These are phyloP conservation scores for Sporothrix brunneoviolacea DNA, from an alignment of 2,329 filamentous ascomycete genomes.

Conservation along the genomic window DNA sequence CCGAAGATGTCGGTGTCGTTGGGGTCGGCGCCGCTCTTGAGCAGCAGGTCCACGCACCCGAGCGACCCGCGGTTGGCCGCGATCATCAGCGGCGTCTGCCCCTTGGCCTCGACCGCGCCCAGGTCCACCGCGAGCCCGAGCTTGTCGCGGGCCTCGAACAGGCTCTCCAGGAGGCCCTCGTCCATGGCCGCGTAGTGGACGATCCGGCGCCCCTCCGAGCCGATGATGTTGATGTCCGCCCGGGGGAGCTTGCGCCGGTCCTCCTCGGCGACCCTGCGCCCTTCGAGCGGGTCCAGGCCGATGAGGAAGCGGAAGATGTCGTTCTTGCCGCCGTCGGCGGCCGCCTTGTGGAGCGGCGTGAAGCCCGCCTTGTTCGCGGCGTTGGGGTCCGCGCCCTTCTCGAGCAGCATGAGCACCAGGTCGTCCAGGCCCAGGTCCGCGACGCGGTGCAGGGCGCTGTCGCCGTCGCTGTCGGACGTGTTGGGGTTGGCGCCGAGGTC, in stretches of 20 bases:
- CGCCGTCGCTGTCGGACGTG: neutral
- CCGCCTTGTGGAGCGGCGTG: neutral
- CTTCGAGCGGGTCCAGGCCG: neutral
- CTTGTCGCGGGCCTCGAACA: constrained; percentile 2
- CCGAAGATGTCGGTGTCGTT: neutral
- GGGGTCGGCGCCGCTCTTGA: constrained; percentile 4
- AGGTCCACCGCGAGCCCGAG: neutral
- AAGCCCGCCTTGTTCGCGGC: neutral
- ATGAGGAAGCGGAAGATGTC: neutral
- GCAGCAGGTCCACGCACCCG: neutral
- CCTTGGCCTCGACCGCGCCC: neutral
- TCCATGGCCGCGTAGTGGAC: neutral
- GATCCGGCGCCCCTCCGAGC: neutral
- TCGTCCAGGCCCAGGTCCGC: neutral
- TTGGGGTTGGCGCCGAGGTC: constrained; percentile 7
- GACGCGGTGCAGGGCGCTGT: neutral
- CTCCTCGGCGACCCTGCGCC: too few species aligned
- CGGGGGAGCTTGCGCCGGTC: neutral
- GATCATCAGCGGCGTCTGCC: neutral
- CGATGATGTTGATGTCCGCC: neutral
- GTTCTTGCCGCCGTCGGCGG: neutral
- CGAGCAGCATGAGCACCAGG: neutral
- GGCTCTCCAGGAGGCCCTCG: neutral
- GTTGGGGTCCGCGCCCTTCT: neutral
- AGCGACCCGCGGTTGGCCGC: neutral